Conservation (phyloP, 1,139 yeast species). For the Hyphopichia pseudoburtonii region DNA sequence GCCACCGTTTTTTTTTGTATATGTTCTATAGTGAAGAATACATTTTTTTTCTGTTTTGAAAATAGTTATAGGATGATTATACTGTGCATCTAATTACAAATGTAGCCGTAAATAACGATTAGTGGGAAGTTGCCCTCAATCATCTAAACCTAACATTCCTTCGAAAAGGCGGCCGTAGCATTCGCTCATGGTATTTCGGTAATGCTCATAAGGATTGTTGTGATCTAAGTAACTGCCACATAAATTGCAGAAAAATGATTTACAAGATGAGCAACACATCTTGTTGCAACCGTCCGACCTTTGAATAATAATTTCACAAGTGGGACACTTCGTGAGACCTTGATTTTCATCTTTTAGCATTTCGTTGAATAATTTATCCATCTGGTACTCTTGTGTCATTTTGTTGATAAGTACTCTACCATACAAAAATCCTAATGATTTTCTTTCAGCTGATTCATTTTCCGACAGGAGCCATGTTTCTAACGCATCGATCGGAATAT, state of each 20-base stretch:
- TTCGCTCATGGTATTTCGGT: conserved; percentile 33
- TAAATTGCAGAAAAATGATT: conserved; percentile 52
- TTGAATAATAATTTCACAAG: conserved; percentile 54
- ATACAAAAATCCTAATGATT: conserved; percentile 45
- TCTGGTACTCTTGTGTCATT: conserved; percentile 45
- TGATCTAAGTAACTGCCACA: conserved; percentile 48
- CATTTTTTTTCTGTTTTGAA: background rate
- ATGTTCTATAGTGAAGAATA: background rate
- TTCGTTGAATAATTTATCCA: conserved; percentile 50
- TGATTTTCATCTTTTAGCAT: conserved; percentile 41
- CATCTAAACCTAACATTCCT: conserved; percentile 47
- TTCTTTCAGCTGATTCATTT: conserved; percentile 28
- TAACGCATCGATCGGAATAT: conserved; percentile 45
- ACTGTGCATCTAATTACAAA: no score
- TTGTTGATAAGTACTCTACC: conserved; percentile 47
- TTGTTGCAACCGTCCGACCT: conserved; percentile 68
- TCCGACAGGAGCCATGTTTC: conserved; percentile 34
- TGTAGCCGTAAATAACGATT: no score
- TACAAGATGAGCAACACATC: conserved; percentile 58
- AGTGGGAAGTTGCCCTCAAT: conserved; percentile 2
- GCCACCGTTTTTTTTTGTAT: conserved; percentile 10
- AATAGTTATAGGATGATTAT: no score
- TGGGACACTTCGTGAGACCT: conserved; percentile 53
- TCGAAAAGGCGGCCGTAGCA: conserved; percentile 58
- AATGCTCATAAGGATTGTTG: conserved; percentile 56